A percentile compares a stretch with the other conserved stretches of the same genome.
These are phyloP conservation scores for Hyaloscypha bicolor DNA, from an alignment of 495 filamentous ascomycete genomes.

Conservation along the genomic window DNA sequence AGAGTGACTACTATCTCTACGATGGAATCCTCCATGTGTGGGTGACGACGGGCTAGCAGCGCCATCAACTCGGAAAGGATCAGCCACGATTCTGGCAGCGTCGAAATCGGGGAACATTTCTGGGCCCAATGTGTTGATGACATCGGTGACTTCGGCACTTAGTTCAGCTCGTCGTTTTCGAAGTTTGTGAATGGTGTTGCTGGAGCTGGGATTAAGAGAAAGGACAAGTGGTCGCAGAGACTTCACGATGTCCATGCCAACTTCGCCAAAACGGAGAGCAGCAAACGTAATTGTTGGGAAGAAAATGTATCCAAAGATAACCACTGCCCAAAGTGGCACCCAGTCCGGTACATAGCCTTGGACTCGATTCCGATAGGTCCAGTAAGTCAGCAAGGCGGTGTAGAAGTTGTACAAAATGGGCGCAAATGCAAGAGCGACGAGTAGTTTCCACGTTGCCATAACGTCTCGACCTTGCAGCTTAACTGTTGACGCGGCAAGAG, in stretches of 20 bases:
- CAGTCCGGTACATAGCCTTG: constrained; percentile 77
- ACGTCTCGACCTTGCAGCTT: constrained; percentile 94
- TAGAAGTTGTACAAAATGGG: constrained; percentile 85
- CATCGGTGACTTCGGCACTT: constrained; percentile 78
- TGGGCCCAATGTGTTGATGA: constrained; percentile 94
- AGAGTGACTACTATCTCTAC: constrained; percentile 31
- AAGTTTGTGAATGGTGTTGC: constrained; percentile 81
- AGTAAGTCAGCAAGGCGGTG: constrained; percentile 69
- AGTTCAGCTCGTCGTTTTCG: constrained; percentile 72
- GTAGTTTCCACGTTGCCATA: constrained; percentile 97
- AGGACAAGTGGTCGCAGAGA: constrained; percentile 88
- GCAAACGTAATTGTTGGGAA: constrained; percentile 92
- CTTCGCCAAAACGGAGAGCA: constrained; percentile 91
- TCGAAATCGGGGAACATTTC: constrained; percentile 98
- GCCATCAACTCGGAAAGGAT: constrained; percentile 37
- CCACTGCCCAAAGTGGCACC: constrained; percentile 78
- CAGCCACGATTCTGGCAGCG: constrained; percentile 71
- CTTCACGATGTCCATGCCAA: constrained; percentile 97
- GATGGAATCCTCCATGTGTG: constrained; percentile 23
- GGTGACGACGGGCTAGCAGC: constrained; percentile 24
- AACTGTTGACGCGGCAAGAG: constrained; percentile 88
- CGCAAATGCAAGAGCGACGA: constrained; percentile 87
- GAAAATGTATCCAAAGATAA: constrained; percentile 69
- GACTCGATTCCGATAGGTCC: constrained; percentile 79
- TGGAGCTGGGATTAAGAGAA: constrained; percentile 80